Evolutionary conservation across 2,329 filamentous ascomycete genomes (phyloP).

Genomic region (Emmonsia crescens): DNA sequence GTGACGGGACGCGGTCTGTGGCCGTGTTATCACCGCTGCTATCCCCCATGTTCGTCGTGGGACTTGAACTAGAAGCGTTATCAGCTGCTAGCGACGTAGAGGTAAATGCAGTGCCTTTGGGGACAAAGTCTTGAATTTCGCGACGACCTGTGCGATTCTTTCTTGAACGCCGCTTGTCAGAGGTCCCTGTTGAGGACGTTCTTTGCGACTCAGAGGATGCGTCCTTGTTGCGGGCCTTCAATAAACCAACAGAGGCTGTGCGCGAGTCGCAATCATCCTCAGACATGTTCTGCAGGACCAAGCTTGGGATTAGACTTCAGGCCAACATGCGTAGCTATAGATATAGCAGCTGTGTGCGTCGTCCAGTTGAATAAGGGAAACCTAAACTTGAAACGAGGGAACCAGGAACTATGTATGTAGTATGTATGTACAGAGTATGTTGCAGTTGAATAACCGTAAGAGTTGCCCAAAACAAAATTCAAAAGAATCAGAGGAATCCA

Average conservation of each 20-base stretch:
- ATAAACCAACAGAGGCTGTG: constrained; percentile 34
- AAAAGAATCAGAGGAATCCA: neutral
- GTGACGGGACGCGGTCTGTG: neutral
- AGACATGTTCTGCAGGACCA: neutral
- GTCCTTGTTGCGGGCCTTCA: constrained; percentile 21
- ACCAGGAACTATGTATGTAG: neutral
- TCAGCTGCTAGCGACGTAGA: constrained; percentile 23
- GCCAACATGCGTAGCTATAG: neutral
- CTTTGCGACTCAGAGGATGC: constrained; percentile 17
- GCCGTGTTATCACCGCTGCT: constrained; percentile 10
- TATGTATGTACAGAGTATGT: too few relatives aligned
- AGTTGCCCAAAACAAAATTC: neutral
- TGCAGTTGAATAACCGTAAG: neutral
- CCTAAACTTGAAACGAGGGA: neutral
- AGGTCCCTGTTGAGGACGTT: constrained; percentile 14
- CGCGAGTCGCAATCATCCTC: constrained; percentile 35
- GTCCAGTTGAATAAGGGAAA: neutral
- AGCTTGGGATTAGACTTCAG: neutral
- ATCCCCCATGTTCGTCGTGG: constrained; percentile 11
- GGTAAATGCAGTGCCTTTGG: constrained; percentile 27
- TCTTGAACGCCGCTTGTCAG: constrained; percentile 20
- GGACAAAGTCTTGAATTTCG: constrained; percentile 28
- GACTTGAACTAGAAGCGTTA: constrained; percentile 22
- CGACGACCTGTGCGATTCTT: constrained; percentile 16
- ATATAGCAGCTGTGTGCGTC: neutral